Evolutionary conservation across 495 filamentous ascomycete genomes (phyloP).

Genomic region (Usnea hakonensis): DNA sequence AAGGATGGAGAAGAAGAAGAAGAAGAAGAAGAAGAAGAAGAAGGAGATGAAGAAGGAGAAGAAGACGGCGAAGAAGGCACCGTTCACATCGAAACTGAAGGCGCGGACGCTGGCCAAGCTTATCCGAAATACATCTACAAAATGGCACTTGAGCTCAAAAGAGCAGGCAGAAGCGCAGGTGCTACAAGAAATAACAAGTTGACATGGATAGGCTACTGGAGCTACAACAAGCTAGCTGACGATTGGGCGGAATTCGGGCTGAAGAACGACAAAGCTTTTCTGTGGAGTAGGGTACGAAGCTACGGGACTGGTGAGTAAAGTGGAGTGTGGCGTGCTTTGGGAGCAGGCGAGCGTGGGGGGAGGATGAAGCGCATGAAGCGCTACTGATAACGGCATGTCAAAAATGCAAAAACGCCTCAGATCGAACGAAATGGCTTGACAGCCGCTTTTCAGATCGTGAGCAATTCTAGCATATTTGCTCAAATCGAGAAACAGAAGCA

Average conservation of each 20-base stretch:
- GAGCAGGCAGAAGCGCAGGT: slow-evolving; percentile 42
- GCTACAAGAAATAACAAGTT: slow-evolving; percentile 69
- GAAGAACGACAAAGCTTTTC: slow-evolving; percentile 77
- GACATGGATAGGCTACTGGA: slow-evolving; percentile 84
- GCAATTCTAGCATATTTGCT: background rate
- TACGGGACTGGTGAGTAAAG: slow-evolving; percentile 44
- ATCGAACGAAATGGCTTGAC: background rate
- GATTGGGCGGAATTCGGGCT: slow-evolving; percentile 83
- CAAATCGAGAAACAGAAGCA: background rate
- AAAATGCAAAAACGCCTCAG: background rate
- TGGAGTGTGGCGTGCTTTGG: background rate
- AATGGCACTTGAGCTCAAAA: slow-evolving; percentile 62
- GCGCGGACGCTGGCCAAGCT: slow-evolving; percentile 40
- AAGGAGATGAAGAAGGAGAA: slow-evolving; percentile 24
- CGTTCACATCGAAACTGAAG: slow-evolving; percentile 80
- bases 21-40: slow-evolving; percentile 43
- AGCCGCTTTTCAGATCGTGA: background rate
- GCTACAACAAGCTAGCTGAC: slow-evolving; percentile 79
- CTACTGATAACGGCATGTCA: background rate
- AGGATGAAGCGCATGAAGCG: background rate
- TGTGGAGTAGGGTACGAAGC: slow-evolving; percentile 78
- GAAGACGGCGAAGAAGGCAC: slow-evolving; percentile 49
- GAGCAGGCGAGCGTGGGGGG: background rate
- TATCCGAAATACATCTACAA: slow-evolving; percentile 67
- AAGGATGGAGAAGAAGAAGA: slow-evolving; percentile 25